A percentile compares a stretch with the other conserved stretches of the same genome.
Evolutionary conservation across 495 filamentous ascomycete genomes (phyloP).

Genomic region (Bacidia gigantensis): DNA sequence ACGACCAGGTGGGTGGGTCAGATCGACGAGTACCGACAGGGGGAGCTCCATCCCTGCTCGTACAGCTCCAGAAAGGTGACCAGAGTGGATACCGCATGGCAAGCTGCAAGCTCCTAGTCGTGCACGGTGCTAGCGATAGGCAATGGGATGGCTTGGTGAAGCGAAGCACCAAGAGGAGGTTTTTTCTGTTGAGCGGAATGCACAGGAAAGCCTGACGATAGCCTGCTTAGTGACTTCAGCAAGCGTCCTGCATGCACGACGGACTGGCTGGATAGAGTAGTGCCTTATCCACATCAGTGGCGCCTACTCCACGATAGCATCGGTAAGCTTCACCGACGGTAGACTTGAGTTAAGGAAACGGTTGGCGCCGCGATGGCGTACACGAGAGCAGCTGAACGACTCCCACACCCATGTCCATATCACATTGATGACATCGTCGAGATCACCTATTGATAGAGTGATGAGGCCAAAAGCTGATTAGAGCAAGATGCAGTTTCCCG

Average conservation of each 20-base stretch:
- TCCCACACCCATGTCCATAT: no score
- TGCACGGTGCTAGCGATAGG: neutral
- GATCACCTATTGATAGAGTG: no score
- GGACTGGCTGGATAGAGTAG: neutral
- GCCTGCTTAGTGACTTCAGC: slow-evolving; percentile 2
- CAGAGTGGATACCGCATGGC: neutral
- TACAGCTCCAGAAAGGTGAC: neutral
- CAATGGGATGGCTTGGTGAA: neutral
- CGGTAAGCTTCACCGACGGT: neutral
- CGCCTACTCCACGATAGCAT: no score
- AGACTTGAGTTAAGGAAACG: neutral
- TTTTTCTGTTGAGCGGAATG: slow-evolving; percentile 7
- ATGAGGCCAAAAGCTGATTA: no score
- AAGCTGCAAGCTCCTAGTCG: neutral
- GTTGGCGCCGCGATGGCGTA: neutral
- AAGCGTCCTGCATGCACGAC: slow-evolving; percentile 5
- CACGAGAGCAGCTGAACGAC: neutral
- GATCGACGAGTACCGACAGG: neutral
- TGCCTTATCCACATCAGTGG: neutral
- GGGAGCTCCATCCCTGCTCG: neutral
- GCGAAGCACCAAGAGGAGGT: neutral
- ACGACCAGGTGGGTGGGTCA: neutral
- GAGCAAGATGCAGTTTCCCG: neutral
- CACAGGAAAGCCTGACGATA: neutral
- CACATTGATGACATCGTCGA: no score